Evolutionary conservation across 2,329 filamentous ascomycete genomes (phyloP).

Genomic region (Cordyceps cateniannulata): DNA sequence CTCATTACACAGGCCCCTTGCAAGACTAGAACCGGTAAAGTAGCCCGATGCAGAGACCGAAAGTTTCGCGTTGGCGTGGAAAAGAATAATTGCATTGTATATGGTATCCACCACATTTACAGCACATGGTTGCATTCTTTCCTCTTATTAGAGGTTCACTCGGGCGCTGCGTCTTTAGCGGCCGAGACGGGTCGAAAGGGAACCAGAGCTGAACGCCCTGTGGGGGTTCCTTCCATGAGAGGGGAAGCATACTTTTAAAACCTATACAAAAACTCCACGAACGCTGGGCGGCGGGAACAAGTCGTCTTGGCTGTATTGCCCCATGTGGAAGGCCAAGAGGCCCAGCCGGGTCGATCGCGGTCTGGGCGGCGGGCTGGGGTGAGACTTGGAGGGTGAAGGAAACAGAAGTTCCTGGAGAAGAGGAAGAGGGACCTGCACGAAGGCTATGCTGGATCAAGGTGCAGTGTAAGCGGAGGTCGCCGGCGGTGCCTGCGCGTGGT

Average conservation of each 20-base stretch:
- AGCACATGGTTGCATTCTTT: background rate
- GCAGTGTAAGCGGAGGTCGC: background rate
- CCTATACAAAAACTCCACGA: background rate
- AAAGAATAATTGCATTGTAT: background rate
- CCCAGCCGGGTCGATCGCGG: background rate
- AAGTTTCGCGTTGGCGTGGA: background rate
- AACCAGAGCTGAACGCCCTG: background rate
- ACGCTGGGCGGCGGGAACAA: background rate
- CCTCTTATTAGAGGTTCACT: background rate
- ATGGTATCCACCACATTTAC: background rate
- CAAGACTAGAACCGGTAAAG: background rate
- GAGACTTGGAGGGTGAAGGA: background rate
- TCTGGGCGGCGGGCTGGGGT: background rate
- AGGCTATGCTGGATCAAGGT: background rate
- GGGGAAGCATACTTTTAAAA: background rate
- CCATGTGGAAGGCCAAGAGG: slow-evolving; percentile 7
- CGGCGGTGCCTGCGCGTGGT: no score
- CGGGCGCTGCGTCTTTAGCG: background rate
- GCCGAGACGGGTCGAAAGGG: background rate
- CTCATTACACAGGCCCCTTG: background rate
- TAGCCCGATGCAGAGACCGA: background rate
- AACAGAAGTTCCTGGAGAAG: background rate
- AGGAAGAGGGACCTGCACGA: background rate
- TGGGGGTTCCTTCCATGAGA: background rate
- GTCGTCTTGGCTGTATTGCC: background rate